phyloP scores from a whole-genome alignment of 1,139 yeast species.

The Yamadazyma oceani region DNA sequence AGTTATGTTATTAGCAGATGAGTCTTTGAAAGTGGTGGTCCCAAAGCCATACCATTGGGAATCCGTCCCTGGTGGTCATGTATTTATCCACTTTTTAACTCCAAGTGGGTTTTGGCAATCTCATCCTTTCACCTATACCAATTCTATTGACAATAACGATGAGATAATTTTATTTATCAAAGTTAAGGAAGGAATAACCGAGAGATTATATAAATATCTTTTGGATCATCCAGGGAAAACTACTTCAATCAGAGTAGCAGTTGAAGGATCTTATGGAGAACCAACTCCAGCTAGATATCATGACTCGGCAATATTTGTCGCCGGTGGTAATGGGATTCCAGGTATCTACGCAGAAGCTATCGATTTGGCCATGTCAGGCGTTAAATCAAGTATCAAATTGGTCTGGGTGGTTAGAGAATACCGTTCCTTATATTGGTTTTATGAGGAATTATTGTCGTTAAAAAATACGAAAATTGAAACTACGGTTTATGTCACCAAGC shows the following conservation, averaged over 20 bases:
- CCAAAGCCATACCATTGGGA: constrained; percentile 43
- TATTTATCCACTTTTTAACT: constrained; percentile 54
- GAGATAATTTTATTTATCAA: constrained; percentile 34
- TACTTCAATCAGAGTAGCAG: constrained; percentile 31
- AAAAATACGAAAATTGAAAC: constrained; percentile 30
- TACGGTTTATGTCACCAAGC: constrained; percentile 47
- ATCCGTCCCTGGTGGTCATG: constrained; percentile 57
- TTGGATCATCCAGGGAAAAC: constrained; percentile 23
- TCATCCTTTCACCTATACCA: constrained; percentile 61
- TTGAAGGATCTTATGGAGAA: constrained; percentile 52
- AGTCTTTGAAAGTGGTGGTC: constrained; percentile 40
- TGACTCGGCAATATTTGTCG: constrained; percentile 38
- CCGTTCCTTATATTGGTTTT: constrained; percentile 49
- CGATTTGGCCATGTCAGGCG: constrained; percentile 19
- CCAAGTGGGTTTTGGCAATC: constrained; percentile 66
- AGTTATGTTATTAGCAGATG: constrained; percentile 47
- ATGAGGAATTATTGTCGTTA: constrained; percentile 44
- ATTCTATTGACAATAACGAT: constrained; percentile 28
- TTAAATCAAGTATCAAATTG: constrained; percentile 28
- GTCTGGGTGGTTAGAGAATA: constrained; percentile 54
- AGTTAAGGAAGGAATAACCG: constrained; percentile 41
- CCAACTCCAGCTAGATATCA: constrained; percentile 33
- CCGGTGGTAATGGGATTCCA: constrained; percentile 52
- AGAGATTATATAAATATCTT: constrained; percentile 30
- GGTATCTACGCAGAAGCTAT: constrained; percentile 43